Conservation (phyloP, 306 rosid genomes). For the Begonia peltatifolia region DNA sequence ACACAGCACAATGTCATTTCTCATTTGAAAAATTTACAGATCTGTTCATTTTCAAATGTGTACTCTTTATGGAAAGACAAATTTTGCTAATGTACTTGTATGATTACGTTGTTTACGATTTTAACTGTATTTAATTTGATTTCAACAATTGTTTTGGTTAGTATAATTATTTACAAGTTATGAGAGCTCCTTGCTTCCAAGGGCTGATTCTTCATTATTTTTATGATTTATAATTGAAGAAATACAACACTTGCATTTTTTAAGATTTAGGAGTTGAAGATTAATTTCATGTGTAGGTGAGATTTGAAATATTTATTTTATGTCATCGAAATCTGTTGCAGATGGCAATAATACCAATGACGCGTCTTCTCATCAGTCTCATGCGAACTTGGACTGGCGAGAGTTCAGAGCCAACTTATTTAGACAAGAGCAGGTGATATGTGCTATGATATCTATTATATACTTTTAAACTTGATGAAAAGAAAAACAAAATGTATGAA, state of each 20-base stretch:
- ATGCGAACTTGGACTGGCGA: conserved; percentile 60
- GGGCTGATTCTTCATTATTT: no score
- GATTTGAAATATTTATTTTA: background rate
- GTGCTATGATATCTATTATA: conserved; percentile 16
- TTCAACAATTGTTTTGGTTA: background rate
- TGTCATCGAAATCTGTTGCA: background rate
- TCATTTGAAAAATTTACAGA: no score
- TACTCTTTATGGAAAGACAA: no score
- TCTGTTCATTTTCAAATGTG: no score
- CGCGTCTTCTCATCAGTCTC: conserved; percentile 32
- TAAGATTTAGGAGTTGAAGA: background rate
- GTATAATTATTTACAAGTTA: no score
- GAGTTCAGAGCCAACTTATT: conserved; percentile 81
- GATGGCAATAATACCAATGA: conserved; percentile 34
- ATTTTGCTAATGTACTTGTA: no score
- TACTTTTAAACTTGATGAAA: background rate
- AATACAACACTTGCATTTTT: background rate
- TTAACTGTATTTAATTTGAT: background rate
- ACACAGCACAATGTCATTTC: no score
- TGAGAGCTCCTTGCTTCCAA: no score
- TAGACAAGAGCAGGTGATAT: no score
- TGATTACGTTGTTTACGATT: no score
- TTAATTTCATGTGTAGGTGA: background rate
- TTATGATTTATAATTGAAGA: background rate
- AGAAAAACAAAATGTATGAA: no score